A percentile compares a stretch with the other conserved stretches of the same genome.
These are phyloP conservation scores for Glaciozyma martinii DNA, from an alignment of 768 basidiomycete genomes.

Conservation along the genomic window DNA sequence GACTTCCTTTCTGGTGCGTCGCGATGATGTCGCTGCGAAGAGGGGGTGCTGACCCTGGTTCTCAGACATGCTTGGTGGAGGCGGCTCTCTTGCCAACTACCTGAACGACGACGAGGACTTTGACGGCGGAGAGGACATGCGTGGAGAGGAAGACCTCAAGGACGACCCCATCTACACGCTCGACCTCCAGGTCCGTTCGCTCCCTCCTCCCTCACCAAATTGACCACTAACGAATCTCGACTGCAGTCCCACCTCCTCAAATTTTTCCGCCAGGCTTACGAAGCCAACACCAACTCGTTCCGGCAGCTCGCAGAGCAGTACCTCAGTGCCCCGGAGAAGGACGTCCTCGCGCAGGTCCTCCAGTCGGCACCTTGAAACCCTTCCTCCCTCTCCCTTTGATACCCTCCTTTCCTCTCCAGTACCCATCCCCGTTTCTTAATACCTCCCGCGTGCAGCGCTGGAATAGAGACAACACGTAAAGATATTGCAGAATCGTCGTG, in stretches of 20 bases:
- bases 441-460: too few species aligned
- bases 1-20: conserved; percentile 58
- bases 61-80: conserved; percentile 62
- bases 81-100: conserved; percentile 63
- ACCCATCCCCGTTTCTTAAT: too few species aligned
- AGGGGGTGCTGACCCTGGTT: not conserved
- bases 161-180: conserved; percentile 78
- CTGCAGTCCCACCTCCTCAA: conserved; percentile 38
- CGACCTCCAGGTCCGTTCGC: conserved; percentile 54
- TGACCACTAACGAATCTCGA: not conserved
- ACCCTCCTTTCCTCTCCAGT: too few species aligned
- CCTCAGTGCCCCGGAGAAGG: conserved; percentile 24
- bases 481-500: too few species aligned
- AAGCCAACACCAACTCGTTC: conserved; percentile 35
- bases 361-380: not conserved
- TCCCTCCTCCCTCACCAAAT: not conserved
- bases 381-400: too few species aligned
- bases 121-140: conserved; percentile 47
- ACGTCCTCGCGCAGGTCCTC: conserved; percentile 15
- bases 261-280: conserved; percentile 39
- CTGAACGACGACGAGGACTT: conserved; percentile 53
- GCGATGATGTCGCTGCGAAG: not conserved
- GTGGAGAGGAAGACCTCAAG: conserved; percentile 70
- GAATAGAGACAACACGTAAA: too few species aligned
- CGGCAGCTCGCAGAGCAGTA: conserved; percentile 22